Evolutionary conservation across 805 yeast species (phyloP).

Genomic region (Schizosaccharomyces pombe): DNA sequence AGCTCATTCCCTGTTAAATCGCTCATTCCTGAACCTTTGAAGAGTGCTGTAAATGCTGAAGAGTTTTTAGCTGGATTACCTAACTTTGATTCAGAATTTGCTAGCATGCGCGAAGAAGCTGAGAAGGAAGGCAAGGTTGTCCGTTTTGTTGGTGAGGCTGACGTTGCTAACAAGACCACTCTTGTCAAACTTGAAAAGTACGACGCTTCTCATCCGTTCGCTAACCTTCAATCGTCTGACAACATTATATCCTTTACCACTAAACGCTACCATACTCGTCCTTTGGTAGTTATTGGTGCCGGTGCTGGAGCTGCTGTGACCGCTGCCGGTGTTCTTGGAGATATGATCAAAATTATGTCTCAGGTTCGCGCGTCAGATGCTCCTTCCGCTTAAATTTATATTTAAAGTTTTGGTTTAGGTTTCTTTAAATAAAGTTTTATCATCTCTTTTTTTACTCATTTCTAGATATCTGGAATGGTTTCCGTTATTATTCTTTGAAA

Average conservation of each 20-base stretch:
- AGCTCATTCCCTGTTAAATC: conserved; percentile 85
- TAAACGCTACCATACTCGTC: conserved; percentile 65
- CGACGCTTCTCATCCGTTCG: conserved; percentile 79
- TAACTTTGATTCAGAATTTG: conserved; percentile 57
- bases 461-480: too few species aligned
- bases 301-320: conserved; percentile 63
- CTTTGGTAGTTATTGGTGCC: conserved; percentile 92
- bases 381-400: background rate
- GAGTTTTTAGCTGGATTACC: conserved; percentile 55
- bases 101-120: conserved; percentile 56
- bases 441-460: too few species aligned
- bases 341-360: conserved; percentile 45
- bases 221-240: conserved; percentile 85
- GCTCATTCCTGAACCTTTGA: conserved; percentile 70
- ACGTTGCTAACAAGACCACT: conserved; percentile 23
- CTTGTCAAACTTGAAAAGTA: conserved; percentile 45
- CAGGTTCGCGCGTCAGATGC: background rate
- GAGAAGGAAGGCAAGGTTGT: conserved; percentile 64
- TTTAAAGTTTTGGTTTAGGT: too few species aligned
- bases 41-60: conserved; percentile 26
- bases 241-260: conserved; percentile 83
- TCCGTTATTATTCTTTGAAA: too few species aligned
- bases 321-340: conserved; percentile 83
- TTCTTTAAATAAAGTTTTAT: too few species aligned
- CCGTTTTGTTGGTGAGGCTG: conserved; percentile 82